Evolutionary conservation across 1,284 basidiomycete species (phyloP).

Genomic region (Papiliotrema flavescens): DNA sequence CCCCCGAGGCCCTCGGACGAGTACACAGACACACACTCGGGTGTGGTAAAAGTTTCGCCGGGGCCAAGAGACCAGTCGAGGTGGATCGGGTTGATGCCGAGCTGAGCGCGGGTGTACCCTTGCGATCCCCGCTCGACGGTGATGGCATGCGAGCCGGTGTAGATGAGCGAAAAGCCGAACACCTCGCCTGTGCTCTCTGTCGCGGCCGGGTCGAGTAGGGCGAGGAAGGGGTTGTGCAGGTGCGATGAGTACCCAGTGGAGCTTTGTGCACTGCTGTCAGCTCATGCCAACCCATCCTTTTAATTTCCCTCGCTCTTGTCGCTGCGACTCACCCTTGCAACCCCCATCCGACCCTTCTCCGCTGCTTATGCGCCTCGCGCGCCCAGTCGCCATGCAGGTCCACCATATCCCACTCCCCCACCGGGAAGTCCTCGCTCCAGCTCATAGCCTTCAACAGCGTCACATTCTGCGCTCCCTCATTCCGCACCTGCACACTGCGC

Average conservation of each 20-base stretch:
- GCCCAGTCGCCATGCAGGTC: slow-evolving; percentile 30
- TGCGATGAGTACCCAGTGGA: slow-evolving; percentile 30
- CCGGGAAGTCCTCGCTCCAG: slow-evolving; percentile 20
- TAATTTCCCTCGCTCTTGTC: no score
- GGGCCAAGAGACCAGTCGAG: slow-evolving; percentile 21
- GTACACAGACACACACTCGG: slow-evolving; percentile 31
- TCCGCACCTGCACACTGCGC: slow-evolving; percentile 14
- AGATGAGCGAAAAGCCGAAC: slow-evolving; percentile 30
- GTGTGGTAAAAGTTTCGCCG: slow-evolving; percentile 25
- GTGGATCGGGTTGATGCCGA: slow-evolving; percentile 34
- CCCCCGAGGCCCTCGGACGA: slow-evolving; percentile 23
- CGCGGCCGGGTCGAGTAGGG: slow-evolving; percentile 17
- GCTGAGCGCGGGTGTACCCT: slow-evolving; percentile 16
- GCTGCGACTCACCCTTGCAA: slow-evolving; percentile 29
- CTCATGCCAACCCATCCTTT: not conserved
- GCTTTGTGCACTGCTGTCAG: slow-evolving; percentile 21
- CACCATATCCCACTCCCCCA: slow-evolving; percentile 24
- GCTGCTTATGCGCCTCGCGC: slow-evolving; percentile 16
- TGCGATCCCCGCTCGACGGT: slow-evolving; percentile 20
- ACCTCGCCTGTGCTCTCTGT: slow-evolving; percentile 21
- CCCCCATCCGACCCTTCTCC: slow-evolving; percentile 20
- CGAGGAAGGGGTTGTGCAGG: slow-evolving; percentile 34
- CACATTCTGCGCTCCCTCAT: slow-evolving; percentile 10
- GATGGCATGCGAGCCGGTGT: slow-evolving; percentile 24
- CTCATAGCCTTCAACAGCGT: slow-evolving; percentile 22